Evolutionary conservation across 1,284 basidiomycete genomes (phyloP).

Genomic region (Peniophora sp.): DNA sequence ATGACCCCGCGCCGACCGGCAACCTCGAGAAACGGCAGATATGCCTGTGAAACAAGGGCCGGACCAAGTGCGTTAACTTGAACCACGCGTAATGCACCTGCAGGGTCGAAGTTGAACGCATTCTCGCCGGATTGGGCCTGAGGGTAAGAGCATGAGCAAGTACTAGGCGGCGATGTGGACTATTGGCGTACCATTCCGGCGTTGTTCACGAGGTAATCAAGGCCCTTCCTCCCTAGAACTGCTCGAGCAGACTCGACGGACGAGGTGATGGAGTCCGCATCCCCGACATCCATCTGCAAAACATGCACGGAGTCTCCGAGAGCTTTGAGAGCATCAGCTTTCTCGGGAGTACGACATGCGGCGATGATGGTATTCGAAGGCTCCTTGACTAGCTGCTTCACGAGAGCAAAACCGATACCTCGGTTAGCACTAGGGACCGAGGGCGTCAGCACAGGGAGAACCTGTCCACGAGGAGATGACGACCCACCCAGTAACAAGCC

Average conservation of each 20-base stretch:
- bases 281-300: conserved; percentile 19
- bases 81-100: conserved; percentile 9
- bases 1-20: conserved; percentile 14
- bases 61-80: conserved; percentile 20
- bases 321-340: conserved; percentile 11
- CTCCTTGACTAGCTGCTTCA: conserved; percentile 15
- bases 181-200: conserved; percentile 22
- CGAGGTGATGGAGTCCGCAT: conserved; percentile 15
- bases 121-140: not conserved
- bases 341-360: conserved; percentile 18
- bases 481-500: conserved; percentile 7
- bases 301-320: conserved; percentile 15
- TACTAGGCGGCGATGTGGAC: not conserved
- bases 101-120: not conserved
- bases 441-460: not conserved
- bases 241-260: conserved; percentile 13
- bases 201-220: conserved; percentile 25
- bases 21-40: conserved; percentile 17
- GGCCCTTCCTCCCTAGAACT: conserved; percentile 13
- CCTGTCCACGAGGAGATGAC: too few species aligned
- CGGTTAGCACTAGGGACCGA: conserved; percentile 15
- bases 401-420: conserved; percentile 21
- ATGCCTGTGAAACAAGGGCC: conserved; percentile 16
- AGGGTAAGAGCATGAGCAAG: not conserved
- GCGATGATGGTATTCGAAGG: conserved; percentile 19